These are phyloP conservation scores for Salix suchowensis DNA, from an alignment of 345 rosid species.

Conservation along the genomic window DNA sequence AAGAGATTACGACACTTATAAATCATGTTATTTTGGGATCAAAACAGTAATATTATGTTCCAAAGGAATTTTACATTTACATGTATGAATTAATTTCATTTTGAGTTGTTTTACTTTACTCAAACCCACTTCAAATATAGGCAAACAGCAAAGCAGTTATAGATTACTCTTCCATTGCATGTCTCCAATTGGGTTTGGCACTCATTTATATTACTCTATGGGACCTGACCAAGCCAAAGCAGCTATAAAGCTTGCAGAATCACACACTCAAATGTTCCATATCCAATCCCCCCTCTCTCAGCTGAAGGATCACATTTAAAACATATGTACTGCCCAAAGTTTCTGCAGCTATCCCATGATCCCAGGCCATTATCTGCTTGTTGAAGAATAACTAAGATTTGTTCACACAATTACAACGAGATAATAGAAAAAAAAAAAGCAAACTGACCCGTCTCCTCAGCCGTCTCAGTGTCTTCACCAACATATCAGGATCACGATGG, in stretches of 20 bases:
- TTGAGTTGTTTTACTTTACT: too few relatives aligned
- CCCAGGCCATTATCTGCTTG: neutral
- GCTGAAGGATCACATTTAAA: neutral
- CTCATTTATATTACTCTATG: neutral
- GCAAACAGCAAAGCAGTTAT: too few relatives aligned
- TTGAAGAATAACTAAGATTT: neutral
- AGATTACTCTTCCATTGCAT: neutral
- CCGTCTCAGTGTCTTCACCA: constrained; percentile 87
- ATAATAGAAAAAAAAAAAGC: neutral
- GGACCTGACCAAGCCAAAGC: neutral
- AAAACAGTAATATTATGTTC: too few relatives aligned
- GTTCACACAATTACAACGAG: neutral
- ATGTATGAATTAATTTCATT: too few relatives aligned
- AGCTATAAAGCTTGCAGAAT: neutral
- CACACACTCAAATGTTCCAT: neutral
- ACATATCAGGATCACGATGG: constrained; percentile 98
- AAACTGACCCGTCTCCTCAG: constrained; percentile 79
- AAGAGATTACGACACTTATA: too few relatives aligned
- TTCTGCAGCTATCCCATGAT: neutral
- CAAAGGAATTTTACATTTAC: too few relatives aligned
- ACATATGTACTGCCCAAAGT: neutral
- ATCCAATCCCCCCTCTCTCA: neutral
- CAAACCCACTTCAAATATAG: too few relatives aligned
- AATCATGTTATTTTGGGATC: too few relatives aligned
- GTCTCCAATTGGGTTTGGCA: neutral